phyloP scores from a whole-genome alignment of 306 rosid genomes.

The Hippophae tibetana region DNA sequence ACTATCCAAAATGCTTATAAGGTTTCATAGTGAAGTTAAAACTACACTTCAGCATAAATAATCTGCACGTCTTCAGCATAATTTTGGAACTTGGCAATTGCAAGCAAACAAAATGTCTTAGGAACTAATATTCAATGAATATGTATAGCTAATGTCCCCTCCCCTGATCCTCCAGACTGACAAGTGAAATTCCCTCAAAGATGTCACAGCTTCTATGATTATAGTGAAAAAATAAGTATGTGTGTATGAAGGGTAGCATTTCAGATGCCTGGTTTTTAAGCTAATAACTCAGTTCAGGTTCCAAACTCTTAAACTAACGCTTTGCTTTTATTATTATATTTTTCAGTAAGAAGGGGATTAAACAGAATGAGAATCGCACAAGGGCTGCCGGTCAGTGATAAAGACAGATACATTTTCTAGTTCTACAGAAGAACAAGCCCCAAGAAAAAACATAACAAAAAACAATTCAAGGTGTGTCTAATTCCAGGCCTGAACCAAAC shows the following conservation, averaged over 20 bases:
- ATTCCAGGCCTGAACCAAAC: not conserved
- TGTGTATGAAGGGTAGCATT: not conserved
- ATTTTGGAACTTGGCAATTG: not conserved
- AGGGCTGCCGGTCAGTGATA: too few species aligned
- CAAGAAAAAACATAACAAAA: not conserved
- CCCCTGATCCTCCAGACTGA: not conserved
- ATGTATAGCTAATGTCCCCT: constrained; percentile 1
- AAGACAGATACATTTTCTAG: too few species aligned
- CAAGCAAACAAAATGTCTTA: too few species aligned
- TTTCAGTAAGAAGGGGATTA: too few species aligned
- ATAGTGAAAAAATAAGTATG: constrained; percentile 3
- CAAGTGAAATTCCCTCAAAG: constrained; percentile 13
- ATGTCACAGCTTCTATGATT: not conserved
- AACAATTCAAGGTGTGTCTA: not conserved
- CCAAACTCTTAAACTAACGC: constrained; percentile 1
- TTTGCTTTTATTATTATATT: not conserved
- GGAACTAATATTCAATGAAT: not conserved
- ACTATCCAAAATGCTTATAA: constrained; percentile 4
- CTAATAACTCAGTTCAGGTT: constrained; percentile 1
- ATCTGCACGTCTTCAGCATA: constrained; percentile 3
- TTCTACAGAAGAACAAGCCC: not conserved
- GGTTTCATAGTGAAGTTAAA: not conserved
- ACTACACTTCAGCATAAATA: constrained; percentile 1
- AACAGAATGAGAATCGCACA: too few species aligned
- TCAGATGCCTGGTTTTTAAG: constrained; percentile 4